A percentile compares a stretch with the other conserved stretches of the same genome.
Conservation (phyloP, 371 early-diverging fungal genomes). For the Actinomucor elegans region DNA sequence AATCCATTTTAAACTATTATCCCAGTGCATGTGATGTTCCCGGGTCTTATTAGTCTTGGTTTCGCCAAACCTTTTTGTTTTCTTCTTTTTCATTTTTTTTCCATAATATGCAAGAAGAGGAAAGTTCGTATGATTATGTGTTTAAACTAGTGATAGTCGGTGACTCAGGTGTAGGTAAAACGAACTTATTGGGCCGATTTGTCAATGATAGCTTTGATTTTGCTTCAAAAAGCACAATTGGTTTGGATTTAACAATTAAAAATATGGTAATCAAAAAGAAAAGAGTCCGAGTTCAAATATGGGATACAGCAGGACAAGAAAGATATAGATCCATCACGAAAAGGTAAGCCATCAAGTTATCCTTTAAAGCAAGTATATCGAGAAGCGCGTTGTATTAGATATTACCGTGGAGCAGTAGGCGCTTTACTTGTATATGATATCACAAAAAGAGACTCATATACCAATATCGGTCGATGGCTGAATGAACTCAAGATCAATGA, state of each 20-base stretch:
- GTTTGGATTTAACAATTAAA: conserved; percentile 87
- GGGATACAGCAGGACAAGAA: conserved; percentile 84
- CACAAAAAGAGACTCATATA: conserved; percentile 56
- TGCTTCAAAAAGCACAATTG: conserved; percentile 97
- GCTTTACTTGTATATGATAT: conserved; percentile 34
- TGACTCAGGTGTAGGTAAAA: conserved; percentile 47
- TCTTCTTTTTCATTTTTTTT: background rate
- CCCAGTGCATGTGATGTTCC: too few relatives aligned
- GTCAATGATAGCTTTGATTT: conserved; percentile 94
- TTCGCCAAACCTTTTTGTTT: too few relatives aligned
- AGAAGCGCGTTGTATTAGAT: conserved; percentile 8
- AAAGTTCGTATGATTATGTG: conserved; percentile 38
- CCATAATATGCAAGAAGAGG: conserved; percentile 7
- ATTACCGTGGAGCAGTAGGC: conserved; percentile 36
- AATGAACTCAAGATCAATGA: conserved; percentile 82
- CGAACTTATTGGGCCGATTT: conserved; percentile 40
- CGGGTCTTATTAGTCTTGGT: too few relatives aligned
- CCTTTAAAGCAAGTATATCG: background rate
- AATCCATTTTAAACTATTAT: too few relatives aligned
- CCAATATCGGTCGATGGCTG: conserved; percentile 62
- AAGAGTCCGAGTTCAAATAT: conserved; percentile 65
- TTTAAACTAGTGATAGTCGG: conserved; percentile 43
- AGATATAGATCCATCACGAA: conserved; percentile 69
- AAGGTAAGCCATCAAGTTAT: conserved; percentile 21
- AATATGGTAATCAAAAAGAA: conserved; percentile 16